These are phyloP conservation scores for Keqinozyma sinolaborantium DNA, from an alignment of 1,139 yeast species.

Conservation along the genomic window DNA sequence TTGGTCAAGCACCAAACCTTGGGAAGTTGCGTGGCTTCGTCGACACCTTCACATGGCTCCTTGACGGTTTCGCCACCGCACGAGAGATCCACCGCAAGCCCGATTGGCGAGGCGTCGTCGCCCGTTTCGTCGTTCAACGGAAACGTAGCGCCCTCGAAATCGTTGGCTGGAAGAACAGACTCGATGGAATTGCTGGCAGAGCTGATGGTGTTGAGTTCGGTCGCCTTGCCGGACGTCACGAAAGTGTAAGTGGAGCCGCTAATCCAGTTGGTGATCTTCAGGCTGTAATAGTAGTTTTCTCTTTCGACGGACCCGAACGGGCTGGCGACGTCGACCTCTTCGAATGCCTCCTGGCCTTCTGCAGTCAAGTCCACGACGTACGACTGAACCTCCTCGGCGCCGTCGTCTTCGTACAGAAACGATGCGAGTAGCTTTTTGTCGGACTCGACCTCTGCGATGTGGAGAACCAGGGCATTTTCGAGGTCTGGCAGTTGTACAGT, in stretches of 20 bases:
- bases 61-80: constrained; percentile 34
- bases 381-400: constrained; percentile 3
- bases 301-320: constrained; percentile 57
- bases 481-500: neutral
- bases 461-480: neutral
- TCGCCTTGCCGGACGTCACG: constrained; percentile 58
- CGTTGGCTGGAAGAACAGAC: constrained; percentile 50
- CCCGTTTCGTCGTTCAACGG: constrained; percentile 65
- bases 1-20: constrained; percentile 59
- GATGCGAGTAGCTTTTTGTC: neutral
- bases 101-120: constrained; percentile 70
- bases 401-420: neutral
- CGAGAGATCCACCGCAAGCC: constrained; percentile 59
- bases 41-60: constrained; percentile 59
- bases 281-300: constrained; percentile 44
- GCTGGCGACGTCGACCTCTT: constrained; percentile 50
- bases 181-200: constrained; percentile 15
- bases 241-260: constrained; percentile 25
- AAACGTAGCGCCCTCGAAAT: constrained; percentile 64
- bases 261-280: constrained; percentile 43
- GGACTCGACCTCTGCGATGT: neutral
- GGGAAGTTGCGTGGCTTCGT: constrained; percentile 53
- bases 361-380: neutral
- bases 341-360: constrained; percentile 2
- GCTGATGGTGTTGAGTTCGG: constrained; percentile 50